Conservation (phyloP, 768 basidiomycete species). For the Termitomyces sp. region DNA sequence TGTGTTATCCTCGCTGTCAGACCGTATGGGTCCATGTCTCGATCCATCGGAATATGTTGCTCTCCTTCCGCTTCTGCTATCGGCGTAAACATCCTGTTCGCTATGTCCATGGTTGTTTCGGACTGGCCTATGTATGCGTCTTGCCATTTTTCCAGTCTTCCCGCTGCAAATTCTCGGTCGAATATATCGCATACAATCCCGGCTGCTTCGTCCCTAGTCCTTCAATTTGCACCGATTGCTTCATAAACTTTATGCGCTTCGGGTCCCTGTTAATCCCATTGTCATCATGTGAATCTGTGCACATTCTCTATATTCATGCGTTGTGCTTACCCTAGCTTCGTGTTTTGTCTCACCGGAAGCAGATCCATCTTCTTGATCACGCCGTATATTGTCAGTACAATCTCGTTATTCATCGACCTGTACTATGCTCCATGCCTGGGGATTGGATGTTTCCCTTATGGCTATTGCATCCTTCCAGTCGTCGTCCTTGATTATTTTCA, state of each 20-base stretch:
- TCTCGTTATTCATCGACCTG: neutral
- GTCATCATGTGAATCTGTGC: neutral
- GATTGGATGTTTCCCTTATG: neutral
- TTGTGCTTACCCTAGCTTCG: neutral
- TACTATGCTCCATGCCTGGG: neutral
- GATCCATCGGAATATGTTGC: neutral
- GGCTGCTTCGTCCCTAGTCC: neutral
- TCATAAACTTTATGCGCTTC: neutral
- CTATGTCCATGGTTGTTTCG: neutral
- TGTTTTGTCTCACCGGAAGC: neutral
- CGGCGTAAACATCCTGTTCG: neutral
- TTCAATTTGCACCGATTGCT: neutral
- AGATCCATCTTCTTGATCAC: neutral
- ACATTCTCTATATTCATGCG: too few relatives aligned
- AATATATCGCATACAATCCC: neutral
- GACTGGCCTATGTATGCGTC: neutral
- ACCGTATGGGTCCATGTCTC: neutral
- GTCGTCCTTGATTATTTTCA: too few relatives aligned
- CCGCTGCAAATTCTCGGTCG: neutral
- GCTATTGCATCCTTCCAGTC: neutral
- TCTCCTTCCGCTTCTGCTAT: neutral
- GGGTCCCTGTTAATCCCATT: neutral
- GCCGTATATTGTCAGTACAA: neutral
- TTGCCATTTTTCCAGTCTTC: neutral
- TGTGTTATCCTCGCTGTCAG: neutral